Conservation (phyloP, 2,329 filamentous ascomycete genomes). For the Metarhizium brunneum region DNA sequence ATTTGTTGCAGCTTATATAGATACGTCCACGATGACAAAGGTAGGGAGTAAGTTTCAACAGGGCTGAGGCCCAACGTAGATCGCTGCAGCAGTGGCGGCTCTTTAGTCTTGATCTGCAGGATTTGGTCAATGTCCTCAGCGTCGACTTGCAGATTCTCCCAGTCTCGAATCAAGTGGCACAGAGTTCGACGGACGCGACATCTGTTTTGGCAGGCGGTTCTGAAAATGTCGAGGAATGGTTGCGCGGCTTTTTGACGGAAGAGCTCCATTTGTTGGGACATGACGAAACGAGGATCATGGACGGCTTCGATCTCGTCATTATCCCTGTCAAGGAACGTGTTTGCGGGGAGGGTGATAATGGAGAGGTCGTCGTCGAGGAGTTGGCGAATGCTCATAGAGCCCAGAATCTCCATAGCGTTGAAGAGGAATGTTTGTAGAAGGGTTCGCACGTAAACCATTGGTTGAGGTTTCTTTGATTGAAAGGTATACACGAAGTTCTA, state of each 20-base stretch:
- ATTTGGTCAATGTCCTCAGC: constrained; percentile 68
- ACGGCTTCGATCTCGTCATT: constrained; percentile 72
- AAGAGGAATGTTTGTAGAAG: constrained; percentile 70
- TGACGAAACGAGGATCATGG: constrained; percentile 63
- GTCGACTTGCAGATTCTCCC: constrained; percentile 76
- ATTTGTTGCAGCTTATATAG: constrained; percentile 84
- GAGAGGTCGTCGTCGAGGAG: constrained; percentile 77
- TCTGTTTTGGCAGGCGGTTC: constrained; percentile 80
- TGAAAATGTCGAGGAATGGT: constrained; percentile 74
- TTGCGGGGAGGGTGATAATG: constrained; percentile 64
- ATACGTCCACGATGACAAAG: constrained; percentile 82
- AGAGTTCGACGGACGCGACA: constrained; percentile 85
- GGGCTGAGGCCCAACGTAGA: constrained; percentile 25
- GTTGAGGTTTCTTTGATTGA: constrained; percentile 70
- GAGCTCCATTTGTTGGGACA: constrained; percentile 64
- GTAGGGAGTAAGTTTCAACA: constrained; percentile 53
- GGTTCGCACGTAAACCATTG: constrained; percentile 74
- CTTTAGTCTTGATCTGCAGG: constrained; percentile 51
- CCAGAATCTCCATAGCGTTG: constrained; percentile 59
- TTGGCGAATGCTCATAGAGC: constrained; percentile 58
- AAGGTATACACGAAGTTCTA: constrained; percentile 68
- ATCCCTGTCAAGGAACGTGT: constrained; percentile 57
- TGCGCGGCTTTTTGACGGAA: constrained; percentile 53
- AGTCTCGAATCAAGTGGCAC: constrained; percentile 72
- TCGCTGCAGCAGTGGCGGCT: constrained; percentile 46